Base-by-base conservation (phyloP, 2,329 filamentous ascomycete species). In the Colletotrichum cuscutae region DNA sequence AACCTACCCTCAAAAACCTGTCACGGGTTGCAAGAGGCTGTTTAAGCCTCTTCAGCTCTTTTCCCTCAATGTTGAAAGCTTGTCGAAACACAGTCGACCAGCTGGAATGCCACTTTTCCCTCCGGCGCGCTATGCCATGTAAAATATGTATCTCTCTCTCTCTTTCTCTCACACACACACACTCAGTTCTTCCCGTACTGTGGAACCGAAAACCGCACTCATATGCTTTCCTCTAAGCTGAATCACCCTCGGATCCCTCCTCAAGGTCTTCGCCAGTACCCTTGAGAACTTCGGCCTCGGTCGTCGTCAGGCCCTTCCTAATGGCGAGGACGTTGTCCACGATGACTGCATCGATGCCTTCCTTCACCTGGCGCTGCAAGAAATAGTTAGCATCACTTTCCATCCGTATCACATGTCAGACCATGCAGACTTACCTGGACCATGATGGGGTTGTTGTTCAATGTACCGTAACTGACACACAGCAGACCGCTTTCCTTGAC, bases 331-430 rank as follows among this genome's bases (percentile, higher is more conserved):
- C 96, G 74, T 91, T 97, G 81, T 99, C 97, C 15, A 98, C 97
- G 79, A 99, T 99, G 66, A 99, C 96, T 1, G 97, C 97, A 80
- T 99, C 97, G 74, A 99, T 98, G 60, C 97, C 96, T 83, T 98
- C 94, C 67, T 94, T 94, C 11, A 97, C 94, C 91, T 99, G 97
- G 75, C 93, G 86, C 92, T 95, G 80, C 76, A 77, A 63, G 75
- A 62, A 74, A 77, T 63, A 76, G 69, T 61, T 13, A 59, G 63
- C n/a, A 64, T 9, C 15, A 53, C 37, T 15, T 11, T 37, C 53
- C 26, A 4, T 22, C 3, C 6, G 12, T 22, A 22, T 5, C 13
- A n/a, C 30, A 26, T 52, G 46, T 35, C 32, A 12, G 11, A 12
- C 9, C 32, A 35, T 35, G 68, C 67, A 8, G 56, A 80, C 91